Base-by-base conservation (phyloP, 2,329 filamentous ascomycete genomes). In the Diaporthe capsici region DNA sequence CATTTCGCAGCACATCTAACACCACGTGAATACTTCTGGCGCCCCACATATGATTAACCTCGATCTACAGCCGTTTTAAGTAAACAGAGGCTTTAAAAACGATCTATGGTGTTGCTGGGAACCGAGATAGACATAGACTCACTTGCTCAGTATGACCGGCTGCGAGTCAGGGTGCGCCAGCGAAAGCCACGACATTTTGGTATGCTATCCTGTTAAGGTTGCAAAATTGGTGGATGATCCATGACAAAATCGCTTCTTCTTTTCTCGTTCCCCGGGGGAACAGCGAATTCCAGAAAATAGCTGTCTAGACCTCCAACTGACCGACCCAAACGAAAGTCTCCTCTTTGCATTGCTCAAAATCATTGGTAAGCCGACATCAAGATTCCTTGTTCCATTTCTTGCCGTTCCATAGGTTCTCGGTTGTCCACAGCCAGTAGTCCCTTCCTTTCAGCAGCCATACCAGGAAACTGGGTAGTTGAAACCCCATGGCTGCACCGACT, bases 371-470 rank as follows among this genome's bases (percentile, higher is more conserved):
- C 49, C 15, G 22, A 28, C 31, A 39, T 42, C 34, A 70, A 70
- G 65, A 55, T 78, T 87, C 85, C 78, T 88, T 89, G 12, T 80
- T 82, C 87, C 87, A 90, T 67, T 88, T 86, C 73, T 86, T 86
- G 22, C 88, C 88, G 80, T 81, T 88, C 88, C 88, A 90, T 20
- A 89, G 73, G 5, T 78, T 78, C 0, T 81, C 85, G 1, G 85
- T 87, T 13, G 86, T 88, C 86, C 87, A 88, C 39, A 90, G 73
- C 86, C 87, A 90, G 76, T 88, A 88, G 76, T 89, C 86, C 25
- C 87, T 80, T 1, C 88, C 87, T 78, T 90, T 89, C 70, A 89
- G 83, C 79, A 86, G 65, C 86, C 87, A 89, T 0, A 89, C 84
- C 57, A 87, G 22, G 37, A 84, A 86, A 67, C 87, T 85, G 0